Percentiles rank a stretch among this genome's conserved stretches.
These are phyloP conservation scores for Lactarius trivialis DNA, from an alignment of 768 basidiomycete genomes.

Conservation along the genomic window DNA sequence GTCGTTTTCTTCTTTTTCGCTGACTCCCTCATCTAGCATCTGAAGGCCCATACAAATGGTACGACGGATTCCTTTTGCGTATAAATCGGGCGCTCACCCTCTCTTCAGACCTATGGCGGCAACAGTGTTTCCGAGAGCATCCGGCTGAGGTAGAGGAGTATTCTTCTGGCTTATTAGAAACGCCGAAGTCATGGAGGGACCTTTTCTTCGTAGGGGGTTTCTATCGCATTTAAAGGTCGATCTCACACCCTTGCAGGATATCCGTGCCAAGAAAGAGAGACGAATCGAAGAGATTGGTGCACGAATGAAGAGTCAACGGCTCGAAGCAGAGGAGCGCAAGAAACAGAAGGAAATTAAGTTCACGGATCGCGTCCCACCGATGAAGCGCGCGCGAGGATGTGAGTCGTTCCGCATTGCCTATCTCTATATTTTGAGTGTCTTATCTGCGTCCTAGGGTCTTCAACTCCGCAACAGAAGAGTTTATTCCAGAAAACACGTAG, in stretches of 20 bases:
- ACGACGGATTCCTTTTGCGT: not conserved
- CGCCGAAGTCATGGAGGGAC: constrained; percentile 19
- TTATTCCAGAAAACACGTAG: constrained; percentile 71
- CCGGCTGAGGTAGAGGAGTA: constrained; percentile 8
- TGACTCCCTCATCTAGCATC: constrained; percentile 13
- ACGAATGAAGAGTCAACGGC: constrained; percentile 58
- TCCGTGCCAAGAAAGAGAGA: constrained; percentile 53
- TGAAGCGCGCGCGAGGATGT: constrained; percentile 60
- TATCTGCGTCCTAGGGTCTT: constrained; percentile 33
- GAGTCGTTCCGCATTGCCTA: constrained; percentile 26
- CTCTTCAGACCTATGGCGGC: constrained; percentile 22
- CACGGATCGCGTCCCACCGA: constrained; percentile 60
- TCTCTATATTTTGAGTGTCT: constrained; percentile 4
- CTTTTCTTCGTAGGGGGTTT: constrained; percentile 18
- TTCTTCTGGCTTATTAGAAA: not conserved
- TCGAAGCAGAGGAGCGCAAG: constrained; percentile 67
- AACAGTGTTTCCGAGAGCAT: constrained; percentile 17
- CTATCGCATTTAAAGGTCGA: constrained; percentile 13
- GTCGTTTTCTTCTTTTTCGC: constrained; percentile 1
- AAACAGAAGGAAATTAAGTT: constrained; percentile 70
- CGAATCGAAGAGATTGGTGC: constrained; percentile 57
- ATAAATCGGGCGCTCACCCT: not conserved
- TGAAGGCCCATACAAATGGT: constrained; percentile 24
- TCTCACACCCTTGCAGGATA: constrained; percentile 15
- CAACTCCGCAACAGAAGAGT: constrained; percentile 48